Evolutionary conservation across 1,284 basidiomycete species (phyloP).

Genomic region (Inonotus obliquus): DNA sequence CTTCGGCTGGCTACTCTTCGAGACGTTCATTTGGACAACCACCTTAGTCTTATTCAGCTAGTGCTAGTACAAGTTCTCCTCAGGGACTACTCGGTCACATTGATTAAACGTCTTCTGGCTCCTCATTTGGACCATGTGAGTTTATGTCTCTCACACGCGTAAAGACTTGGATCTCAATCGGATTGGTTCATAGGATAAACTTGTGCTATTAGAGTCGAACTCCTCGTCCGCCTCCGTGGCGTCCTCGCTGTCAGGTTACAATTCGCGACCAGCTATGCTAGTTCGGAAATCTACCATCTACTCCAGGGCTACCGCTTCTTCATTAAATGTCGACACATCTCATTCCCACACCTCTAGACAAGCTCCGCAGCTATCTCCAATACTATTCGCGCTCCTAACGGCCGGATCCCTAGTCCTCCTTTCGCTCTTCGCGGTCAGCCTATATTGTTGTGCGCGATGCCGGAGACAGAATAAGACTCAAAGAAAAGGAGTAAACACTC

Average conservation of each 20-base stretch:
- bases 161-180: too few species aligned
- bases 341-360: not conserved
- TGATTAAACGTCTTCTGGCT: too few species aligned
- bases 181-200: too few species aligned
- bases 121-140: too few species aligned
- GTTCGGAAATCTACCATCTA: not conserved
- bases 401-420: not conserved
- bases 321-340: not conserved
- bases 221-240: not conserved
- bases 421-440: not conserved
- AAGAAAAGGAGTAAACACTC: not conserved
- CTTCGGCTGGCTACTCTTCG: not conserved
- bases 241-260: not conserved
- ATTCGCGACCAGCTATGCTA: not conserved
- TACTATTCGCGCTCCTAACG: not conserved
- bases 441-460: slow-evolving; percentile 6
- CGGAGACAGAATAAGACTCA: not conserved
- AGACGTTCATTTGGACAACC: not conserved
- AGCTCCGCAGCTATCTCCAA: not conserved
- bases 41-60: not conserved
- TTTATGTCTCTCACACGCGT: too few species aligned
- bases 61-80: not conserved
- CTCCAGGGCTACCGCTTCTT: not conserved
- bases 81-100: too few species aligned
- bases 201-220: too few species aligned